Conservation (phyloP, 495 filamentous ascomycete species). For the Tuber indicum region DNA sequence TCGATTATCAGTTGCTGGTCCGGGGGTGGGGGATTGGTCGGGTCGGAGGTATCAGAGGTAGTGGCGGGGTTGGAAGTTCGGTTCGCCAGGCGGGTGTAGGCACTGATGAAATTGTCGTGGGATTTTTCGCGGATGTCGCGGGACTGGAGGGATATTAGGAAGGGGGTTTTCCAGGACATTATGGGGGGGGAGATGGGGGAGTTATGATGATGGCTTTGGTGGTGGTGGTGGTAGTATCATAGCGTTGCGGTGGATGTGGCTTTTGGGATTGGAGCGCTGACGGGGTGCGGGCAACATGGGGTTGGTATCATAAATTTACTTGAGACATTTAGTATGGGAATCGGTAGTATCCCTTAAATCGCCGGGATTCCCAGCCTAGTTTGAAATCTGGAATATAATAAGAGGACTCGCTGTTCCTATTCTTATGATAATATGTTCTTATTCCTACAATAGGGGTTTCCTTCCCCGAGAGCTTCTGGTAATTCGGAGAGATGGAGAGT, state of each 20-base stretch:
- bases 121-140: conserved; percentile 56
- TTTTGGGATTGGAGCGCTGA: background rate
- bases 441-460: no score
- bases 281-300: no score
- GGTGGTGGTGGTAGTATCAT: background rate
- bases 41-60: conserved; percentile 1
- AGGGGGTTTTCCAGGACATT: conserved; percentile 53
- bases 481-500: no score
- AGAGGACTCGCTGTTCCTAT: no score
- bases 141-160: conserved; percentile 50
- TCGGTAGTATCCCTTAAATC: no score
- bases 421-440: no score
- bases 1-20: conserved; percentile 46
- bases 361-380: no score
- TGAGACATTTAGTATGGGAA: no score
- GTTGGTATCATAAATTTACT: no score
- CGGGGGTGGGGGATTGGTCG: background rate
- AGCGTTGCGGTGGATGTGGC: background rate
- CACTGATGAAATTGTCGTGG: conserved; percentile 52
- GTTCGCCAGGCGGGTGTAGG: conserved; percentile 48
- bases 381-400: no score
- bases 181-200: conserved; percentile 29
- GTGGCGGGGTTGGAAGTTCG: conserved; percentile 13
- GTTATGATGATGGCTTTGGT: conserved; percentile 22
- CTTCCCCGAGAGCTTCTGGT: no score